A percentile compares a stretch with the other conserved stretches of the same genome.
Evolutionary conservation across 257 asterid genomes (phyloP).

Genomic region (Nicotiana otophora): DNA sequence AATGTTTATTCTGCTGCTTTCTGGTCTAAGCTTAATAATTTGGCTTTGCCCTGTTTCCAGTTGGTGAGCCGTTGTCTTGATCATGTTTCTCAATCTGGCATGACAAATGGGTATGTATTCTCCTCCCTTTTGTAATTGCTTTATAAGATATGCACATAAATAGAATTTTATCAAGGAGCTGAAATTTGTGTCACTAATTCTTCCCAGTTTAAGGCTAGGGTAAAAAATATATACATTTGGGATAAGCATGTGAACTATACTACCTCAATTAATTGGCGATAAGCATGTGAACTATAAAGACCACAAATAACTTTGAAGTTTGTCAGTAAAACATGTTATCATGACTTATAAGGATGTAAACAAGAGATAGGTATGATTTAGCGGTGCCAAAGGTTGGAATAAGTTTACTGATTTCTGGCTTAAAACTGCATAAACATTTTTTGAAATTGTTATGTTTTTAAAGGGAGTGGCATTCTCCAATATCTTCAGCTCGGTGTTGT

Average conservation of each 20-base stretch:
- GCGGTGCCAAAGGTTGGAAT: not conserved
- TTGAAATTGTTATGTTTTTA: not conserved
- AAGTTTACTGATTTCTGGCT: not conserved
- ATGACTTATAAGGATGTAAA: not conserved
- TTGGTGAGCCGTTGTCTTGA: slow-evolving; percentile 65
- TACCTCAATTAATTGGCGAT: not conserved
- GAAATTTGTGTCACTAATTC: not conserved
- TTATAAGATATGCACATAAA: not conserved
- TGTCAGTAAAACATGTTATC: not conserved
- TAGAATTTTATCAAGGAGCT: not conserved
- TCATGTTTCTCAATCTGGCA: slow-evolving; percentile 35
- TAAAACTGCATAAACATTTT: not conserved
- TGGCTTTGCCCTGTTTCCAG: slow-evolving; percentile 39
- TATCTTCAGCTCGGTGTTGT: not conserved
- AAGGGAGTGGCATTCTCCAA: not conserved
- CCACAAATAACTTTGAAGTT: not conserved
- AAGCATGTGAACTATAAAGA: not conserved
- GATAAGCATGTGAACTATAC: too few species aligned
- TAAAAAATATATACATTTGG: not conserved
- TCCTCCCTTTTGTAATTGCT: not conserved
- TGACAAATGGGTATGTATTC: slow-evolving; percentile 53
- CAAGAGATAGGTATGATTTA: not conserved
- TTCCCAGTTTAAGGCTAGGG: not conserved
- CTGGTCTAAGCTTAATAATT: slow-evolving; percentile 16
- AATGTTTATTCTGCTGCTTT: slow-evolving; percentile 16